Conservation (phyloP, 2,329 filamentous ascomycete genomes). For the Aschersonia sp. region DNA sequence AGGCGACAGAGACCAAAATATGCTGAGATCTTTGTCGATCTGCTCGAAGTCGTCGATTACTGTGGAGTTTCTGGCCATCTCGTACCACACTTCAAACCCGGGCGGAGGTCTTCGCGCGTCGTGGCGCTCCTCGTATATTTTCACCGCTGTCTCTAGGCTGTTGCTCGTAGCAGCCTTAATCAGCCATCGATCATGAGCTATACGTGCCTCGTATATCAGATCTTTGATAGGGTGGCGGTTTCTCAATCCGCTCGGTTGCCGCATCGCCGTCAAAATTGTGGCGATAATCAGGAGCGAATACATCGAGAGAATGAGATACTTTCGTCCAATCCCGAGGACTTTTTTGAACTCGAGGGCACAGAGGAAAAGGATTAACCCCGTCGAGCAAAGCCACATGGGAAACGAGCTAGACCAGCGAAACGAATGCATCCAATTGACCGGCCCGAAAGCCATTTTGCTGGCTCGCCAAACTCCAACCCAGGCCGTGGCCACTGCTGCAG, state of each 20-base stretch:
- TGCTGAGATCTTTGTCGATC: constrained; percentile 58
- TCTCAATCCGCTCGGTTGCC: constrained; percentile 13
- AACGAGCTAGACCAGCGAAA: constrained; percentile 20
- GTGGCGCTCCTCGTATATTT: constrained; percentile 35
- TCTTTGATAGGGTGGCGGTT: constrained; percentile 31
- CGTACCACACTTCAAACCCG: constrained; percentile 74
- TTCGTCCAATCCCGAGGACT: constrained; percentile 27
- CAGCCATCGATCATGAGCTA: constrained; percentile 34
- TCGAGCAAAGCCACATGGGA: constrained; percentile 22
- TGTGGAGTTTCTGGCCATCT: constrained; percentile 57
- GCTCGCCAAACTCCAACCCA: constrained; percentile 23
- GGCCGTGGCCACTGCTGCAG: constrained; percentile 27
- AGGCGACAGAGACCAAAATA: constrained; percentile 65
- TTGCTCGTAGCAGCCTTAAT: constrained; percentile 30
- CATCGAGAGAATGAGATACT: constrained; percentile 23
- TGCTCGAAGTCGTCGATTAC: constrained; percentile 73
- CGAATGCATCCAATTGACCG: constrained; percentile 31
- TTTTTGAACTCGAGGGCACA: constrained; percentile 28
- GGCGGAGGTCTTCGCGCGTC: constrained; percentile 60
- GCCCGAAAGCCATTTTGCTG: constrained; percentile 18
- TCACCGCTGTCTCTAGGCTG: constrained; percentile 29
- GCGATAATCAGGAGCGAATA: constrained; percentile 20
- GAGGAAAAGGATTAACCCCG: constrained; percentile 27
- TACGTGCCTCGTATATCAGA: constrained; percentile 32
- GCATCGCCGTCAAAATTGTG: constrained; percentile 20